phyloP scores from a whole-genome alignment of 2,329 filamentous ascomycete genomes.

The Magnaporthiopsis rhizophila region DNA sequence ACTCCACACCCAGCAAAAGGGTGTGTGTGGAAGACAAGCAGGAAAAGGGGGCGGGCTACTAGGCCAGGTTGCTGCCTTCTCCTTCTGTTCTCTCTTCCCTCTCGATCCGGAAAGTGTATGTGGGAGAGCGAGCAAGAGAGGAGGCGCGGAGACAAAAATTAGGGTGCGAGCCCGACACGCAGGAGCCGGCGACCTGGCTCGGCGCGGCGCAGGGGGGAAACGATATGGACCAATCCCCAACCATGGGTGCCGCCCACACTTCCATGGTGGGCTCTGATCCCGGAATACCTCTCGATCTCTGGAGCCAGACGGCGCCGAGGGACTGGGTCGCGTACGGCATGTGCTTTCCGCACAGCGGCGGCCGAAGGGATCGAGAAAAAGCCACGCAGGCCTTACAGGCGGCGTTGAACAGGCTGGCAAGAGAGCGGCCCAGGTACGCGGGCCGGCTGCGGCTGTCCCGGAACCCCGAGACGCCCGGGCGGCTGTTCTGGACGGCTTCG shows the following conservation, averaged over 20 bases:
- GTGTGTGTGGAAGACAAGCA: background rate
- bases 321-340: constrained; percentile 5
- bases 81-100: background rate
- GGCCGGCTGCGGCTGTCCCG: constrained; percentile 16
- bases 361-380: background rate
- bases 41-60: background rate
- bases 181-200: background rate
- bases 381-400: background rate
- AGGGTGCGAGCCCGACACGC: background rate
- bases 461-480: constrained; percentile 4
- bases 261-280: background rate
- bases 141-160: background rate
- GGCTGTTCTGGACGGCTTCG: constrained; percentile 13
- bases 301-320: constrained; percentile 7
- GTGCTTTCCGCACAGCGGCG: constrained; percentile 1
- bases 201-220: no score
- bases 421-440: constrained; percentile 20
- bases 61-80: background rate
- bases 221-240: background rate
- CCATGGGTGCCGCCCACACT: background rate
- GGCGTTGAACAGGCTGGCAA: constrained; percentile 14
- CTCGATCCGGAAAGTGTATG: background rate
- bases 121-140: background rate
- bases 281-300: background rate
- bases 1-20: background rate